Conservation (phyloP, 2,329 filamentous ascomycete genomes). For the Fusarium illudens region DNA sequence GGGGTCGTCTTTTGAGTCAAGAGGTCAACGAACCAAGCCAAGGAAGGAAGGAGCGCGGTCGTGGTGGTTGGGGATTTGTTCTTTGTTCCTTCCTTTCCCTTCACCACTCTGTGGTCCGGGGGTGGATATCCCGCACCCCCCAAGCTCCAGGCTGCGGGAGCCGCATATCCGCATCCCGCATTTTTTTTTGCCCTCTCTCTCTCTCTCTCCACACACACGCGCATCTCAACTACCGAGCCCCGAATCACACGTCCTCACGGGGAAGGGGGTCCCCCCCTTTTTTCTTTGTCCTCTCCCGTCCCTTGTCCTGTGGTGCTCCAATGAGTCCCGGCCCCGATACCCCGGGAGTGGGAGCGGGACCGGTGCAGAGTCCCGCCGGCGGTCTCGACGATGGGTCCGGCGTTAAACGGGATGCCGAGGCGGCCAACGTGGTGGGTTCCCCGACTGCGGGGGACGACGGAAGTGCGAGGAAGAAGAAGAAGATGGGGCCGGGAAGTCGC, state of each 20-base stretch:
- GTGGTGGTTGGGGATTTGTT: neutral
- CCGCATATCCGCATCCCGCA: conserved; percentile 1
- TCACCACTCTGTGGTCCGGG: neutral
- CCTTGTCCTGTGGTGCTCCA: conserved; percentile 6
- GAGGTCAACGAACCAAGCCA: neutral
- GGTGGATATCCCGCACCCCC: conserved; percentile 23
- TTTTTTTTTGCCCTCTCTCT: neutral
- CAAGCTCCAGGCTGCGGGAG: neutral
- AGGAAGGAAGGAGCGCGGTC: neutral
- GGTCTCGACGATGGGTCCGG: conserved; percentile 13
- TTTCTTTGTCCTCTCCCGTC: neutral
- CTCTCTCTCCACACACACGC: conserved; percentile 11
- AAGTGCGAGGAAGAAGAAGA: conserved; percentile 55
- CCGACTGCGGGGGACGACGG: conserved; percentile 33
- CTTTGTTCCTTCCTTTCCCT: neutral
- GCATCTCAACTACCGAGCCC: conserved; percentile 11
- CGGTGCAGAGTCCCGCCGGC: conserved; percentile 30
- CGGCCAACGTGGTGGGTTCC: conserved; percentile 21
- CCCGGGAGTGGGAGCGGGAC: conserved; percentile 14
- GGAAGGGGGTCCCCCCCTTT: neutral
- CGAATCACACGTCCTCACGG: conserved; percentile 22
- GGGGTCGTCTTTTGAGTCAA: neutral
- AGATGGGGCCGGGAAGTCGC: conserved; percentile 54
- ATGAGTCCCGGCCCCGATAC: conserved; percentile 39
- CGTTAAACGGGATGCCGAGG: conserved; percentile 38